Base-by-base conservation (phyloP, 2,329 filamentous ascomycete genomes). In the Ramularia endophylla region DNA sequence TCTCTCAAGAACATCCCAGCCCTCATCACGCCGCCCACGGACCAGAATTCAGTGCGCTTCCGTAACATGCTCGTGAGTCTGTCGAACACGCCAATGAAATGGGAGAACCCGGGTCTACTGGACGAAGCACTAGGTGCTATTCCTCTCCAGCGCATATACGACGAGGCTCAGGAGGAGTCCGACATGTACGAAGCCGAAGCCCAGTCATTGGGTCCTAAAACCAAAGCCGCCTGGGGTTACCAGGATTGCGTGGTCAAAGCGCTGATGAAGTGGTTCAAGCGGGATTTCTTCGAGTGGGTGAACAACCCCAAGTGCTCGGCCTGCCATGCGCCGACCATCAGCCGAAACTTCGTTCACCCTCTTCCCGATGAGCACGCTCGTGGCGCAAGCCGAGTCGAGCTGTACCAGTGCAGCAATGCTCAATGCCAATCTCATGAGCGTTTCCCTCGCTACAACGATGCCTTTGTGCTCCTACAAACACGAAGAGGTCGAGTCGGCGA, bases 191-290 rank as follows among this genome's bases (percentile, higher is more conserved):
- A 85, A 59, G 92, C 87, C 25, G 82, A 94, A 64, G 90, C 90
- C 22, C 85, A 85, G 60, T 94, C 87, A 53, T 81, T 95, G 69
- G 86, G 85, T 15, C 80, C 85, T 42, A 85, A 82, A 41, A 55
- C 55, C 31, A 84, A 85, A 62, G 79, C 89, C 2, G 84, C 88
- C 70, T 97, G 90, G 90, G 90, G 89, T 43, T 95, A 97, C 62
- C 90, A 97, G 65, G 92, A 98, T 67, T 98, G 90, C 64, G 87
- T 95, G 41, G 84, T 97, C 59, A 78, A 86, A 52, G 87, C 90
- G 46, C 72, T 97, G 50, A 72, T 97, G 58, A 87, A 85, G 66
- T 97, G 92, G 92, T 98, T 95, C 71, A 94, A 92, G 70, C 78
- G 84, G 51, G 83, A 85, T 6, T 97, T 97, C 69, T 97, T 97